Conservation (phyloP, 176 grass and related monocot species). For the Cymbopogon citratus region DNA sequence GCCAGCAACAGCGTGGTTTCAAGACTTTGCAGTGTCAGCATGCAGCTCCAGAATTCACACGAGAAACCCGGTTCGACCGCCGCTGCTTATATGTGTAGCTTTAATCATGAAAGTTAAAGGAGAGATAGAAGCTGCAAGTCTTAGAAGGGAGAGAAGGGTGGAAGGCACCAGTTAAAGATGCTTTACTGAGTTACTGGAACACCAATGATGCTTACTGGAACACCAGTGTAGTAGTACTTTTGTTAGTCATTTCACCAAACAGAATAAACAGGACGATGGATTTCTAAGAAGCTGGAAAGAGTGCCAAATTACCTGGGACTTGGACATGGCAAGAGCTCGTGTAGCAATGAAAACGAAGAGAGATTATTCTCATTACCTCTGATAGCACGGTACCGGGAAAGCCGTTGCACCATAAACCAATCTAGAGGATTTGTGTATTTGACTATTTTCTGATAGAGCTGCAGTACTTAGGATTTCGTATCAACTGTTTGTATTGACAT, state of each 20-base stretch:
- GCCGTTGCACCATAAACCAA: neutral
- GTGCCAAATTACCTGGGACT: neutral
- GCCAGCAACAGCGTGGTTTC: constrained; percentile 1
- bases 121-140: neutral
- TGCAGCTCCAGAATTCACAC: neutral
- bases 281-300: neutral
- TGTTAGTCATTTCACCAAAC: neutral
- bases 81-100: neutral
- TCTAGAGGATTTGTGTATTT: neutral
- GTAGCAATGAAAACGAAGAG: neutral
- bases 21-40: constrained; percentile 14
- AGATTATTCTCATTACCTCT: neutral
- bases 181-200: neutral
- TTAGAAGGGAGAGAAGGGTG: neutral
- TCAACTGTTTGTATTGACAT: neutral
- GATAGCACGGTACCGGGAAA: neutral
- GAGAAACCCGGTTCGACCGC: neutral
- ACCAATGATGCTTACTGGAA: too few species aligned
- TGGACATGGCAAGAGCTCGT: neutral
- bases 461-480: neutral
- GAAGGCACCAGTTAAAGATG: neutral
- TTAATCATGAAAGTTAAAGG: constrained; percentile 15
- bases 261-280: neutral
- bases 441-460: neutral
- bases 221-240: neutral